phyloP scores from a whole-genome alignment of 2,329 filamentous ascomycete species.

The Verticillium klebahnii region DNA sequence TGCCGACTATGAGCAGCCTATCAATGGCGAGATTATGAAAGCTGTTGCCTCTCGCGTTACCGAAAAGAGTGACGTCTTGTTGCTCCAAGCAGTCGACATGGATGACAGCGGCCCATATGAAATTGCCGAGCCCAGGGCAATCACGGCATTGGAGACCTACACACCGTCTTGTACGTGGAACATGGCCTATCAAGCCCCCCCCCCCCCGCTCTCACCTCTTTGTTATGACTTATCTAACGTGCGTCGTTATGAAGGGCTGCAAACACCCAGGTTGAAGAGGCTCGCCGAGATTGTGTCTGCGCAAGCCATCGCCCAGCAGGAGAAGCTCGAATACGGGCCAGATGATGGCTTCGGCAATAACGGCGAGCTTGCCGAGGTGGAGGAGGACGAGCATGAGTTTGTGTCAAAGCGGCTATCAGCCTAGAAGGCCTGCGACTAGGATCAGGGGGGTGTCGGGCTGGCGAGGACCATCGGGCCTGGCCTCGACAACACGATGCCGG shows the following conservation, averaged over 20 bases:
- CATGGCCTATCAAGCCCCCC: not conserved
- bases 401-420: slow-evolving; percentile 2
- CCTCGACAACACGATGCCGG: not conserved
- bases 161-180: slow-evolving; percentile 84
- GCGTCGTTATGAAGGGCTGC: slow-evolving; percentile 60
- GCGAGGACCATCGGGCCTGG: not conserved
- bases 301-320: slow-evolving; percentile 93
- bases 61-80: slow-evolving; percentile 94
- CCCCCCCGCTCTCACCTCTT: not conserved
- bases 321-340: slow-evolving; percentile 63
- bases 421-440: not conserved
- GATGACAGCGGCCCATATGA: slow-evolving; percentile 98
- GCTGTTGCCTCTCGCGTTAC: slow-evolving; percentile 94
- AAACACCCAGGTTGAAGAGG: slow-evolving; percentile 91
- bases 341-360: slow-evolving; percentile 42
- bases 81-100: slow-evolving; percentile 95
- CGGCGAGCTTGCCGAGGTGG: slow-evolving; percentile 46
- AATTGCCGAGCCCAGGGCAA: slow-evolving; percentile 93
- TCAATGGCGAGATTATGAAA: slow-evolving; percentile 99
- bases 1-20: slow-evolving; percentile 97
- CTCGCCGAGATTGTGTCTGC: slow-evolving; percentile 97
- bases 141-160: slow-evolving; percentile 95
- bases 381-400: slow-evolving; percentile 24
- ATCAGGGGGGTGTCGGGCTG: not conserved
- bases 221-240: slow-evolving; percentile 22